Conservation (phyloP, 2,329 filamentous ascomycete genomes). For the Penicillium sp. region DNA sequence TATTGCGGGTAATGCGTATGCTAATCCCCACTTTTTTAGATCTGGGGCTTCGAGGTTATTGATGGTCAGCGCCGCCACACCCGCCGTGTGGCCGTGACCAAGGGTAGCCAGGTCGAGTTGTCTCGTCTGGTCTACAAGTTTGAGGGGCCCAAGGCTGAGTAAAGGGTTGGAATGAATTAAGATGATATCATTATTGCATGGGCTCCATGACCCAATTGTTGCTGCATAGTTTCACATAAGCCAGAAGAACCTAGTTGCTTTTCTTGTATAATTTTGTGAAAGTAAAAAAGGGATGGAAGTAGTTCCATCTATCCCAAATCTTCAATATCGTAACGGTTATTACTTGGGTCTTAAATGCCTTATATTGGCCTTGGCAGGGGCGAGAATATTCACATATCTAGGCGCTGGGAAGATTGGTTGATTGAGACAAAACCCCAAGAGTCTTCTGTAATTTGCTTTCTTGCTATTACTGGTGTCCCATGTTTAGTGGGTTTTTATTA, state of each 20-base stretch:
- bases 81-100: constrained; percentile 50
- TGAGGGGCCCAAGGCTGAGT: constrained; percentile 19
- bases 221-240: background rate
- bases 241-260: background rate
- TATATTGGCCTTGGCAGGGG: background rate
- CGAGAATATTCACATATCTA: too few species aligned
- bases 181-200: background rate
- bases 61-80: constrained; percentile 50
- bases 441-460: too few species aligned
- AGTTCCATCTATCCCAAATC: background rate
- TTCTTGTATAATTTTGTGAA: background rate
- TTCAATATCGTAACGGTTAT: background rate
- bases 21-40: constrained; percentile 34
- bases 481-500: background rate
- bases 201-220: constrained; percentile 1
- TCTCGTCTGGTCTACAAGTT: constrained; percentile 52
- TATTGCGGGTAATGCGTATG: constrained; percentile 7
- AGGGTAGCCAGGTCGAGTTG: constrained; percentile 43
- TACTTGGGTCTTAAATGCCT: background rate
- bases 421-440: too few species aligned
- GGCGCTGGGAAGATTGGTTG: background rate
- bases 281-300: background rate
- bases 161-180: background rate
- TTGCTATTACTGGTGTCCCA: too few species aligned
- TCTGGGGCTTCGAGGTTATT: constrained; percentile 55